Base-by-base conservation (phyloP, 176 grass and related monocot genomes). In the Musa acuminata region DNA sequence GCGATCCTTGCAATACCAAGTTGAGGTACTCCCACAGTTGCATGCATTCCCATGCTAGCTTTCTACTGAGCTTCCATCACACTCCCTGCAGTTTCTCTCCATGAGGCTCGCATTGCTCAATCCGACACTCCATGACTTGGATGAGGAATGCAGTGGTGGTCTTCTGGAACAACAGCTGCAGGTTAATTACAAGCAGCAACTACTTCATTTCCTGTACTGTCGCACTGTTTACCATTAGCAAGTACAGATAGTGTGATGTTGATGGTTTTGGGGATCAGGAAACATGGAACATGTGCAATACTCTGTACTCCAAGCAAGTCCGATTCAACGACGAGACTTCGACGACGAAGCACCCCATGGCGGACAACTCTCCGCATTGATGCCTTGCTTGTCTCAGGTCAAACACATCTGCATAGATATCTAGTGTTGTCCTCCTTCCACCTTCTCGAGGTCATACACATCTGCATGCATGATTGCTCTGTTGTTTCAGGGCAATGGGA, bases 1-100 rank as follows among this genome's bases (percentile, higher is more conserved):
- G 27, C 93, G 90, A 64, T 90, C 89, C 67, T 80, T 96, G 71
- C 93, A 96, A 73, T 89, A 96, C 79, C 93, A 96, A 92, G 89
- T 96, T 67, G 93, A 96, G 93, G 89, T 92, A 85, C 65, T 51
- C 71, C 8, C 74, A 22, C 3, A 1, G 49, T 62, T 4, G 53
- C 57, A 62, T 62, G 57, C 43, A 71, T 9, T 35, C 59, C 22
- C 26, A 23, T 62, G 49, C 35, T 60, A 8, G 19, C 52, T 21
- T 27, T 51, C 10, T 11, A 26, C 20, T 51, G 69, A 51, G 17
- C n/a, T 71, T 49, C 7, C 50, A 20, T 19, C 1, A 62, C 19
- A 67, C 27, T 70, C 54, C 78, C 16, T 43, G 20, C 82, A 96
- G 93, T 96, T 96, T 84, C 93, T 96, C 54, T 92, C 93, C 51